Percentiles rank a stretch among this genome's conserved stretches.
Evolutionary conservation across 306 rosid genomes (phyloP).

Genomic region (Neltuma alba): DNA sequence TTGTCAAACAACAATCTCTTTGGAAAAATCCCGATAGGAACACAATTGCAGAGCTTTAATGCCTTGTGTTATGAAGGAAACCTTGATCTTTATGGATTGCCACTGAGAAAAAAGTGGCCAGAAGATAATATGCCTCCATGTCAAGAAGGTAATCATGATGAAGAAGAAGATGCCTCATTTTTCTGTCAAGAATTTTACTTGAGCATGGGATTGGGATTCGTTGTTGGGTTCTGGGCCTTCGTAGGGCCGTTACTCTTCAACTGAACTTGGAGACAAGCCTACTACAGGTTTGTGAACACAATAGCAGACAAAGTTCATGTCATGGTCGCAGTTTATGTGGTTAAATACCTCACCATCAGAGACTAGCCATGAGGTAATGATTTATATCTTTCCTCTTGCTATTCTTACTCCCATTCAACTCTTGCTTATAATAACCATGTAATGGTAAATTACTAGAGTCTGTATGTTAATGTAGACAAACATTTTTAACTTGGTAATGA

Average conservation of each 20-base stretch:
- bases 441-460: no score
- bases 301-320: no score
- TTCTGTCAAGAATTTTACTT: no score
- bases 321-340: no score
- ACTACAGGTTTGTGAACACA: not conserved
- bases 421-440: no score
- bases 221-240: not conserved
- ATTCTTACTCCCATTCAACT: no score
- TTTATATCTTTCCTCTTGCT: no score
- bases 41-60: conserved; percentile 14
- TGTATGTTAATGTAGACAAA: no score
- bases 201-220: not conserved
- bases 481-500: no score
- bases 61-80: conserved; percentile 4
- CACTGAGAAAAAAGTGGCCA: not conserved
- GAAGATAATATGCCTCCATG: not conserved
- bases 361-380: no score
- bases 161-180: not conserved
- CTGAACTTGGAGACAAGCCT: not conserved
- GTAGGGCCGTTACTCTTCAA: not conserved
- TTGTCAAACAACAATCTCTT: conserved; percentile 33
- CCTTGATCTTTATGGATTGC: not conserved
- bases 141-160: not conserved
- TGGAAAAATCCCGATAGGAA: conserved; percentile 31
- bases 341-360: no score